Conservation (phyloP, 148 eudicot species). For the Dysphania ambrosioides region DNA sequence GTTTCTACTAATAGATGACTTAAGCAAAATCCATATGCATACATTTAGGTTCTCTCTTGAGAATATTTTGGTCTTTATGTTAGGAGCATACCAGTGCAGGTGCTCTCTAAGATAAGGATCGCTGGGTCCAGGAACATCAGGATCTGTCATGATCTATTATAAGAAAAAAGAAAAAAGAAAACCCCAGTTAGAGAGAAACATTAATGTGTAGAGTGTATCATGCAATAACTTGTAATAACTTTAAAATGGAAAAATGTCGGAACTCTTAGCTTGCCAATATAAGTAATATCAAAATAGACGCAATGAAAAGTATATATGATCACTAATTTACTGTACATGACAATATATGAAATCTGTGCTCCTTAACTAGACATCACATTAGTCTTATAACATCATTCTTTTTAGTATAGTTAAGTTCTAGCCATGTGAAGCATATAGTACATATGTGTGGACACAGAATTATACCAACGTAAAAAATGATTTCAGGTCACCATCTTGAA, state of each 20-base stretch:
- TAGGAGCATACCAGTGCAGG: slow-evolving; percentile 70
- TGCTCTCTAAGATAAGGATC: slow-evolving; percentile 92
- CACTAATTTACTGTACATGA: too few species aligned
- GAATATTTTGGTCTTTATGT: background rate
- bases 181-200: background rate
- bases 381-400: too few species aligned
- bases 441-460: background rate
- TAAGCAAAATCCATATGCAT: too few species aligned
- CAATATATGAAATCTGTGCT: too few species aligned
- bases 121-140: slow-evolving; percentile 98
- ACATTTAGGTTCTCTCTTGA: too few species aligned
- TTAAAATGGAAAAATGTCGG: background rate
- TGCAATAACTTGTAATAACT: background rate
- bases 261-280: background rate
- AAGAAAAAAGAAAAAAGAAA: background rate
- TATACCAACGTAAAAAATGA: slow-evolving; percentile 46
- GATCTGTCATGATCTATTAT: slow-evolving; percentile 57
- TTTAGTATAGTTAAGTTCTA: too few species aligned
- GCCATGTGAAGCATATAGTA: background rate
- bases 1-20: background rate
- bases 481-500: slow-evolving; percentile 44
- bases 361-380: too few species aligned
- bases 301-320: too few species aligned
- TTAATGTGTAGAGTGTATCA: background rate
- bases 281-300: background rate